Evolutionary conservation across 2,329 filamentous ascomycete genomes (phyloP).

Genomic region (Ustulina deusta): DNA sequence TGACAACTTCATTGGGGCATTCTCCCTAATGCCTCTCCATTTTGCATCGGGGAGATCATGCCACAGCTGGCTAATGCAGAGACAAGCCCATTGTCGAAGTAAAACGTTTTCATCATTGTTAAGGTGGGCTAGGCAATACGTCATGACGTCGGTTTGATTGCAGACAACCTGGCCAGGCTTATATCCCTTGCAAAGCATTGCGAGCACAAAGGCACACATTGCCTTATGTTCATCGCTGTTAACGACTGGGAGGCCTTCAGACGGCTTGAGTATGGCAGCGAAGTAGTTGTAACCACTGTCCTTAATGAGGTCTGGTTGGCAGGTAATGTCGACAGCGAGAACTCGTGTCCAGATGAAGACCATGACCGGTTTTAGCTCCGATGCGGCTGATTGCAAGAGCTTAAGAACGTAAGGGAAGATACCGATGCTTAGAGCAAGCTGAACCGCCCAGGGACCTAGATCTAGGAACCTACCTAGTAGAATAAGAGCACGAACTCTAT

Average conservation of each 20-base stretch:
- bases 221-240: conserved; percentile 95
- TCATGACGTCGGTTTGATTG: conserved; percentile 89
- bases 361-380: conserved; percentile 97
- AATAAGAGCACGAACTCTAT: conserved; percentile 89
- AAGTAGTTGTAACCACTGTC: conserved; percentile 99
- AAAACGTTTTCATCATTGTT: conserved; percentile 88
- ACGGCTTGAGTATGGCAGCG: conserved; percentile 88
- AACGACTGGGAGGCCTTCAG: conserved; percentile 83
- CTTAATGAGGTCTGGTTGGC: conserved; percentile 93
- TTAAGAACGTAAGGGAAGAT: conserved; percentile 99
- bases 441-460: conserved; percentile 97
- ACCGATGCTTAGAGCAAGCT: conserved; percentile 94
- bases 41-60: conserved; percentile 91
- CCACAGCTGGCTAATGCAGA: conserved; percentile 97
- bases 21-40: conserved; percentile 92
- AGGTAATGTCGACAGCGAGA: conserved; percentile 92
- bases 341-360: conserved; percentile 99
- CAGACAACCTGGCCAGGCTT: conserved; percentile 92
- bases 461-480: conserved; percentile 93
- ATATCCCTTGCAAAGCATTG: conserved; percentile 96
- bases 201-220: conserved; percentile 98
- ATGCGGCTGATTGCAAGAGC: conserved; percentile 91
- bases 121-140: conserved; percentile 85
- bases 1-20: conserved; percentile 84
- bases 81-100: conserved; percentile 92